Conservation (phyloP, 2,329 filamentous ascomycete genomes). For the Calonectria hongkongensis region DNA sequence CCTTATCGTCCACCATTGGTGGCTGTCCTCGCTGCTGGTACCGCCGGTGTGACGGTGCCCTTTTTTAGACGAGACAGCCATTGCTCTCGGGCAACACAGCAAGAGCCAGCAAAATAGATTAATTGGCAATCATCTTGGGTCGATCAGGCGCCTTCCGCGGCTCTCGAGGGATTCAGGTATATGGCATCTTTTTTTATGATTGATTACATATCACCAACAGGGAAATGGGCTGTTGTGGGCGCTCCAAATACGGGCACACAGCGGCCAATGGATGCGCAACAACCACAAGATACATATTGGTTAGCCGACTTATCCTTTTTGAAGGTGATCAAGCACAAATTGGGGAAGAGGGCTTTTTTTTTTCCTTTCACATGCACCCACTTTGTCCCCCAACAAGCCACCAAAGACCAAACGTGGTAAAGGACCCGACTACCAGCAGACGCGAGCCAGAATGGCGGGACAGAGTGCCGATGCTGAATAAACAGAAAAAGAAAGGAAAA, state of each 20-base stretch:
- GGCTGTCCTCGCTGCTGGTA: slow-evolving; percentile 8
- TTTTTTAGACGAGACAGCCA: slow-evolving; percentile 16
- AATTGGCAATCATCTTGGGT: slow-evolving; percentile 13
- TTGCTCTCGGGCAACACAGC: slow-evolving; percentile 1
- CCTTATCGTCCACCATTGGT: not conserved
- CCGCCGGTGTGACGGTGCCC: slow-evolving; percentile 9
- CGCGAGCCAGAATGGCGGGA: not conserved
- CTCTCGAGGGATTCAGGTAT: not conserved
- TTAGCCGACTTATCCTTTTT: slow-evolving; percentile 6
- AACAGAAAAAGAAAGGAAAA: slow-evolving; percentile 5
- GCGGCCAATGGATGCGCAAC: not conserved
- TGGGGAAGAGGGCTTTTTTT: slow-evolving; percentile 3
- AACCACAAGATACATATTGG: not conserved
- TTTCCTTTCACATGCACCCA: slow-evolving; percentile 16
- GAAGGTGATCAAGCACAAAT: slow-evolving; percentile 13
- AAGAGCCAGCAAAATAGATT: not conserved
- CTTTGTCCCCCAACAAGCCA: slow-evolving; percentile 27
- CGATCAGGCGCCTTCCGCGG: slow-evolving; percentile 40
- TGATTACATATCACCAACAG: slow-evolving; percentile 4
- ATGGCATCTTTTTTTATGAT: not conserved
- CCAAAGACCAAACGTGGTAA: slow-evolving; percentile 20
- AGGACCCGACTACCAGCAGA: slow-evolving; percentile 4
- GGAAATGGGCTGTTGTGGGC: not conserved
- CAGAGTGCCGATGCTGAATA: not conserved
- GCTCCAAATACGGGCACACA: not conserved